Evolutionary conservation across 768 basidiomycete species (phyloP).

Genomic region (Hericium rajendrae): DNA sequence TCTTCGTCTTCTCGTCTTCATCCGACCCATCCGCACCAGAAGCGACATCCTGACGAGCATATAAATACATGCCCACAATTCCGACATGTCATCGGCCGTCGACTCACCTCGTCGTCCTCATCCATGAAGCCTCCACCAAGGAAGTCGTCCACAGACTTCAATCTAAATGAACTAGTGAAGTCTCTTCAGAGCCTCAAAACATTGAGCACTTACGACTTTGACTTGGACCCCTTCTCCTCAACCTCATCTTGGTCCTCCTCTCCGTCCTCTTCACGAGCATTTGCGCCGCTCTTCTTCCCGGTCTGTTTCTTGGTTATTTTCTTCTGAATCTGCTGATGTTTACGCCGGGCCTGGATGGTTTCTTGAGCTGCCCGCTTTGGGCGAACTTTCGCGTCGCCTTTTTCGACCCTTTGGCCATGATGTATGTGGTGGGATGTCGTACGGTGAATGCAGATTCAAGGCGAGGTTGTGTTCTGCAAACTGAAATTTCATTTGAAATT

Average conservation of each 20-base stretch:
- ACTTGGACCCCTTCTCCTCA: constrained; percentile 16
- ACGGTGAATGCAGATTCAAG: neutral
- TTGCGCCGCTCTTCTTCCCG: constrained; percentile 16
- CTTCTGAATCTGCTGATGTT: constrained; percentile 68
- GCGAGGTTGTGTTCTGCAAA: neutral
- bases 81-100: constrained; percentile 4
- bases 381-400: constrained; percentile 87
- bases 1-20: constrained; percentile 30
- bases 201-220: neutral
- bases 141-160: constrained; percentile 66
- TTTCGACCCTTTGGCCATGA: constrained; percentile 48
- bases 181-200: constrained; percentile 1
- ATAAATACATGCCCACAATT: neutral
- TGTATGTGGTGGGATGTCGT: neutral
- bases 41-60: constrained; percentile 18
- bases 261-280: constrained; percentile 12
- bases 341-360: constrained; percentile 78
- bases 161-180: constrained; percentile 16
- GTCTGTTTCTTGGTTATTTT: constrained; percentile 51
- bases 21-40: constrained; percentile 30
- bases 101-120: constrained; percentile 42
- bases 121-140: constrained; percentile 68
- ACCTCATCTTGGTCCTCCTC: constrained; percentile 20
- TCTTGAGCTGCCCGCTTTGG: constrained; percentile 79
- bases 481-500: neutral